A percentile compares a stretch with the other conserved stretches of the same genome.
phyloP scores from a whole-genome alignment of 1,284 basidiomycete genomes.

The Butyriboletus appendiculatus region DNA sequence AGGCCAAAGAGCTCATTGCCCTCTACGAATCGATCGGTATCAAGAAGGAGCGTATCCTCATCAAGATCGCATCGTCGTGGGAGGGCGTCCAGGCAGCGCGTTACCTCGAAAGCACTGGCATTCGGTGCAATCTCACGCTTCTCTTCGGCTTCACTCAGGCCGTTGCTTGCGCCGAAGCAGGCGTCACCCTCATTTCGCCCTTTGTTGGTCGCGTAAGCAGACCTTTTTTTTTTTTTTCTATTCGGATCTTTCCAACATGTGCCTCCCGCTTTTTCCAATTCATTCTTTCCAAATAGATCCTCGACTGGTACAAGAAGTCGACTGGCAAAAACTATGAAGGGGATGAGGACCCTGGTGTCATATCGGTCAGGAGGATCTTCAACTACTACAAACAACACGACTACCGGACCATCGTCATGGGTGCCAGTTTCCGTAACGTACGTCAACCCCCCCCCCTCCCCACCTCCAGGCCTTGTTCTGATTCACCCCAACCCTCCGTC shows the following conservation, averaged over 20 bases:
- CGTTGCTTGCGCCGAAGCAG: conserved; percentile 97
- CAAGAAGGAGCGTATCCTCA: conserved; percentile 90
- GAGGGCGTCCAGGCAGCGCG: conserved; percentile 99
- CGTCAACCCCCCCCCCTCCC: conserved; percentile 28
- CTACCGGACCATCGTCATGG: conserved; percentile 99
- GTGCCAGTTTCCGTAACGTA: conserved; percentile 98
- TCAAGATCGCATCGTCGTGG: conserved; percentile 99
- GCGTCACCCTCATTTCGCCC: conserved; percentile 97
- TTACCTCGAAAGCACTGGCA: conserved; percentile 89
- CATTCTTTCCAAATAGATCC: conserved; percentile 56
- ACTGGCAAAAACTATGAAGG: conserved; percentile 86
- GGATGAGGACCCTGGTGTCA: conserved; percentile 95
- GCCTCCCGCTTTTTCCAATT: conserved; percentile 8
- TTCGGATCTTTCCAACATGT: conserved; percentile 18
- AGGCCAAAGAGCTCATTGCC: conserved; percentile 92
- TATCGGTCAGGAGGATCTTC: conserved; percentile 95
- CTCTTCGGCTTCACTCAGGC: conserved; percentile 99
- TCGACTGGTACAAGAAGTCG: conserved; percentile 95
- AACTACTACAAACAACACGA: conserved; percentile 99
- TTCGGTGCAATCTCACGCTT: conserved; percentile 99
- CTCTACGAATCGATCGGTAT: conserved; percentile 94
- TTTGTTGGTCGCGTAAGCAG: conserved; percentile 92
- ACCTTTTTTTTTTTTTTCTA: not conserved
- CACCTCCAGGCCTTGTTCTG: not conserved
- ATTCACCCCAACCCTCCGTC: conserved; percentile 1